Conservation (phyloP, 2,329 filamentous ascomycete species). For the Diaporthe sp. region DNA sequence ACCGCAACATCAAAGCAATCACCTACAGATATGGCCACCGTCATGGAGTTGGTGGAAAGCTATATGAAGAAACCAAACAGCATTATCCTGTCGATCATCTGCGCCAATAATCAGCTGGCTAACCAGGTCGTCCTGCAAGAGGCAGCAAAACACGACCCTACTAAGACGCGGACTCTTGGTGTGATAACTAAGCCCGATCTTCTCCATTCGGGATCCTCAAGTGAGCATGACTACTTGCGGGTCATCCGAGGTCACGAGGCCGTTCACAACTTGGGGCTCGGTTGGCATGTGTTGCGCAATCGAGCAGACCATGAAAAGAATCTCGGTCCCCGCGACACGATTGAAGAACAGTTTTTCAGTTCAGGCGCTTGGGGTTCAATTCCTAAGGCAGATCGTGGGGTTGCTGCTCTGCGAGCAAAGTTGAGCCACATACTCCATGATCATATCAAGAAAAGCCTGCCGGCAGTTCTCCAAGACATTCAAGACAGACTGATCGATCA, state of each 20-base stretch:
- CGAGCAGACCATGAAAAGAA: constrained; percentile 49
- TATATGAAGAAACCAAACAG: constrained; percentile 68
- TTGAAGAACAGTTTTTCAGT: constrained; percentile 18
- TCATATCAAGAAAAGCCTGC: not conserved
- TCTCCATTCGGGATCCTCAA: constrained; percentile 45
- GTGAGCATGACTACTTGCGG: constrained; percentile 47
- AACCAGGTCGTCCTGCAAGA: constrained; percentile 66
- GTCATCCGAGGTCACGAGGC: constrained; percentile 52
- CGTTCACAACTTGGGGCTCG: constrained; percentile 47
- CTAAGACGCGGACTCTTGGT: constrained; percentile 59
- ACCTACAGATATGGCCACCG: constrained; percentile 54
- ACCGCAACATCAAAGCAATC: constrained; percentile 57
- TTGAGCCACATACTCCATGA: not conserved
- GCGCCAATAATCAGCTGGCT: constrained; percentile 64
- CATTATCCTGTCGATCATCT: constrained; percentile 68
- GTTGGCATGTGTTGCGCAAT: constrained; percentile 58
- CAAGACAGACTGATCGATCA: not conserved
- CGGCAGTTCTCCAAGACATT: not conserved
- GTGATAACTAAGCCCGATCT: constrained; percentile 64
- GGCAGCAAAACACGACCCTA: constrained; percentile 46
- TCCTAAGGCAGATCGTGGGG: not conserved
- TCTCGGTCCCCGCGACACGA: not conserved
- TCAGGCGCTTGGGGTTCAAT: not conserved
- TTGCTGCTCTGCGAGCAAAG: not conserved
- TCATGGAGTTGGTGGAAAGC: constrained; percentile 57